Percentiles rank a stretch among this genome's conserved stretches.
Evolutionary conservation across 306 rosid species (phyloP).

Genomic region (Inga laurina): DNA sequence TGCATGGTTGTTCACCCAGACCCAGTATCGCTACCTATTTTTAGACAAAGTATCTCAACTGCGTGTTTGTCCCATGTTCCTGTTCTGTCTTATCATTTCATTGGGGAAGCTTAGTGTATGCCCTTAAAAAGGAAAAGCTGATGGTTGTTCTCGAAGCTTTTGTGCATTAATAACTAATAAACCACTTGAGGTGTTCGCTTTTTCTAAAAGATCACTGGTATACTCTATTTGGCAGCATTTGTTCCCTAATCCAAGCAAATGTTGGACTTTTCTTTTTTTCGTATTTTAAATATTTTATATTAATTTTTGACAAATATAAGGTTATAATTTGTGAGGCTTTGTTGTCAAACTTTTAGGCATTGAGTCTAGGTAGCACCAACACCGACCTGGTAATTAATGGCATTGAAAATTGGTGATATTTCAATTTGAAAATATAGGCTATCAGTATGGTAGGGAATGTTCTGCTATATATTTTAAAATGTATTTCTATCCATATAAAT

Average conservation of each 20-base stretch:
- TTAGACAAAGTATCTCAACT: neutral
- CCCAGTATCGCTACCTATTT: constrained; percentile 4
- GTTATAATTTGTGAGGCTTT: neutral
- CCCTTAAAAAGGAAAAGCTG: neutral
- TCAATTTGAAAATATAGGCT: neutral
- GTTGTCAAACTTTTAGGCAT: neutral
- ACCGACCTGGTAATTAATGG: neutral
- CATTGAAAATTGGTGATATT: neutral
- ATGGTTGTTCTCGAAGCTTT: neutral
- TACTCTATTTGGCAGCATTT: neutral
- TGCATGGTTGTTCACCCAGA: constrained; percentile 20
- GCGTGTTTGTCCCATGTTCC: constrained; percentile 13
- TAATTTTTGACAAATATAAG: neutral
- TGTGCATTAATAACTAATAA: constrained; percentile 4
- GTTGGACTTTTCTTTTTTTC: too few relatives aligned
- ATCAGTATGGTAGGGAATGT: neutral
- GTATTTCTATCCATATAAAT: neutral
- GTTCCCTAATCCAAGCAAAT: neutral
- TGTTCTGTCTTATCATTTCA: constrained; percentile 15
- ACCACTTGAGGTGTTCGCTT: neutral
- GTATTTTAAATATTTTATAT: neutral
- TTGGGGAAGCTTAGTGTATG: neutral
- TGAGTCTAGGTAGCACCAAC: neutral
- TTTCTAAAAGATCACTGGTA: neutral
- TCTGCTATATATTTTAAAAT: neutral